phyloP scores from a whole-genome alignment of 2,329 filamentous ascomycete genomes.

The Thyridium curvatum region DNA sequence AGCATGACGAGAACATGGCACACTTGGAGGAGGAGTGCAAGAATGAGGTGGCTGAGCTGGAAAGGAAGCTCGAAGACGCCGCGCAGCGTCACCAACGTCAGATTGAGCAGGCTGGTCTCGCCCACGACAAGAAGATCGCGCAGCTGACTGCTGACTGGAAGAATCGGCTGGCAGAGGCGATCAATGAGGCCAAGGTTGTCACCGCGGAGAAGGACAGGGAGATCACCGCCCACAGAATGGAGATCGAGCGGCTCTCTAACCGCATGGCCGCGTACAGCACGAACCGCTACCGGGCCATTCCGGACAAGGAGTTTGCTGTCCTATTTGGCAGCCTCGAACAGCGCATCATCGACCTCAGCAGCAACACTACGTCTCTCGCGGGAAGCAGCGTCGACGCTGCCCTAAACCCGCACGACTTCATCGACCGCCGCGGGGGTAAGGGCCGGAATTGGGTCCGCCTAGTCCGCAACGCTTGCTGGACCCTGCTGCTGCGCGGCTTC shows the following conservation, averaged over 20 bases:
- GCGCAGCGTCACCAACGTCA: too few relatives aligned
- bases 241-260: neutral
- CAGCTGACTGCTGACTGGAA: too few relatives aligned
- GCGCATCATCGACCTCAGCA: conserved; percentile 2
- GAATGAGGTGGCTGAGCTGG: too few relatives aligned
- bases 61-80: too few relatives aligned
- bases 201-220: too few relatives aligned
- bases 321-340: conserved; percentile 1
- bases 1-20: too few relatives aligned
- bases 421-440: neutral
- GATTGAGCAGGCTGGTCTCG: too few relatives aligned
- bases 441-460: conserved; percentile 1
- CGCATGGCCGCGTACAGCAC: neutral
- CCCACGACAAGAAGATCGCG: too few relatives aligned
- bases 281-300: neutral
- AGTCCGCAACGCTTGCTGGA: conserved; percentile 4
- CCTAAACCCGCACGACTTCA: conserved; percentile 2
- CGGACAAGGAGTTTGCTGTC: neutral
- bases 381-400: neutral
- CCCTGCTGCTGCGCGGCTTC: conserved; percentile 1
- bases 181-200: too few relatives aligned
- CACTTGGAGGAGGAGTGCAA: too few relatives aligned
- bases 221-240: too few relatives aligned
- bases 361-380: neutral
- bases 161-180: too few relatives aligned